These are phyloP conservation scores for Coprinopsis marcescibilis DNA, from an alignment of 768 basidiomycete species.

Conservation along the genomic window DNA sequence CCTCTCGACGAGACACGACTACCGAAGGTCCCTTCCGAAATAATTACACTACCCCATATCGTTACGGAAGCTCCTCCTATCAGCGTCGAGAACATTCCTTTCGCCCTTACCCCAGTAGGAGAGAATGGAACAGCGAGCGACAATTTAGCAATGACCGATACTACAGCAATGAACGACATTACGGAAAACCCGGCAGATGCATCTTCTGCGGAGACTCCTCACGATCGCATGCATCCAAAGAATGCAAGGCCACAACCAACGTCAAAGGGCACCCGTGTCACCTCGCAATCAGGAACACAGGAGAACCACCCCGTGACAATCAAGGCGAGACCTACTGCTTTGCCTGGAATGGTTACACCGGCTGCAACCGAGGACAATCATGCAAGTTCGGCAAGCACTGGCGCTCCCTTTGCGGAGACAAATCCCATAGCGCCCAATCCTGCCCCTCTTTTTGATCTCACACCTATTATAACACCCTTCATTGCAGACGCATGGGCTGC, in stretches of 20 bases:
- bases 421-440: too few relatives aligned
- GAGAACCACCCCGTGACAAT: conserved; percentile 1
- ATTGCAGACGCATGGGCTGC: conserved; percentile 15
- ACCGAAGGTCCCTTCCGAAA: background rate
- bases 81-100: background rate
- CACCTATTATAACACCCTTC: conserved; percentile 20
- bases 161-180: background rate
- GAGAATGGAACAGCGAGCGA: background rate
- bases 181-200: conserved; percentile 1
- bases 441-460: conserved; percentile 13
- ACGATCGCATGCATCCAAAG: conserved; percentile 6
- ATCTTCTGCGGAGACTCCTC: conserved; percentile 12
- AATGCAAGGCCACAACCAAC: conserved; percentile 6
- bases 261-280: conserved; percentile 7
- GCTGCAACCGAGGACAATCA: conserved; percentile 3
- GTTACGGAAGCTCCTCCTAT: background rate
- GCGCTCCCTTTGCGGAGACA: conserved; percentile 18
- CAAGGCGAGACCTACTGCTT: conserved; percentile 13
- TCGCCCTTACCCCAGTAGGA: background rate
- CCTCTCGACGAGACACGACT: background rate
- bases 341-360: conserved; percentile 11
- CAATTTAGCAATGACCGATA: too few relatives aligned
- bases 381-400: conserved; percentile 9
- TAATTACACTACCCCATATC: background rate
- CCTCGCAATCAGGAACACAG: background rate